Conservation (phyloP, 345 rosid genomes). For the Acer saccharum region DNA sequence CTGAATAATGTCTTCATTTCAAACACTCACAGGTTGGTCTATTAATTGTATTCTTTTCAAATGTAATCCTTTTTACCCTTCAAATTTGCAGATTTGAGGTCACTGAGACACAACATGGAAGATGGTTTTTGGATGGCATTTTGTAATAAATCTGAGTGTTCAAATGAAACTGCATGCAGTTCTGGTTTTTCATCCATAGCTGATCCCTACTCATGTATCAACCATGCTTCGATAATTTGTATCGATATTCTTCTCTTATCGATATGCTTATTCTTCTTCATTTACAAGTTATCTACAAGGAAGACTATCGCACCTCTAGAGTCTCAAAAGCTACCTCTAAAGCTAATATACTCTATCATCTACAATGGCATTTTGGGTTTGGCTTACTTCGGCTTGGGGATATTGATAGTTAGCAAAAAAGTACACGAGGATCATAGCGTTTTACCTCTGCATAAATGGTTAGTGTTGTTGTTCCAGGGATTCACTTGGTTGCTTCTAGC, state of each 20-base stretch:
- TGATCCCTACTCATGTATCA: slow-evolving; percentile 33
- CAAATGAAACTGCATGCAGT: slow-evolving; percentile 18
- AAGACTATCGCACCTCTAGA: slow-evolving; percentile 9
- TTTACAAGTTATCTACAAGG: slow-evolving; percentile 14
- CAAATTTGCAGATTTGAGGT: not conserved
- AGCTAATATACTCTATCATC: slow-evolving; percentile 25
- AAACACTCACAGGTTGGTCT: no score
- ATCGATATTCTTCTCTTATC: slow-evolving; percentile 32
- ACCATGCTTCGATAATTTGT: slow-evolving; percentile 32
- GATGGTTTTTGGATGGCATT: slow-evolving; percentile 26
- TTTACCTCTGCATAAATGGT: slow-evolving; percentile 38
- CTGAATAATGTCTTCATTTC: no score
- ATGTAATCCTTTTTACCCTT: not conserved
- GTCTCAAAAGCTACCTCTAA: slow-evolving; percentile 5
- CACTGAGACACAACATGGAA: slow-evolving; percentile 16
- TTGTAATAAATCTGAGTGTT: slow-evolving; percentile 27
- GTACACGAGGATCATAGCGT: slow-evolving; percentile 15
- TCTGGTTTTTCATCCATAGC: slow-evolving; percentile 21
- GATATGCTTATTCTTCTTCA: slow-evolving; percentile 21
- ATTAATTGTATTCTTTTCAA: no score
- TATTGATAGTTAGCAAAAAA: slow-evolving; percentile 30
- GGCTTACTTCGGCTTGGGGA: slow-evolving; percentile 33
- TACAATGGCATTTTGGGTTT: slow-evolving; percentile 34
- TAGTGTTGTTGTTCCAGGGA: slow-evolving; percentile 33
- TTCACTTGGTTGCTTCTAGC: slow-evolving; percentile 39